These are phyloP conservation scores for Myxozyma kluyveri DNA, from an alignment of 805 yeast genomes.

Conservation along the genomic window DNA sequence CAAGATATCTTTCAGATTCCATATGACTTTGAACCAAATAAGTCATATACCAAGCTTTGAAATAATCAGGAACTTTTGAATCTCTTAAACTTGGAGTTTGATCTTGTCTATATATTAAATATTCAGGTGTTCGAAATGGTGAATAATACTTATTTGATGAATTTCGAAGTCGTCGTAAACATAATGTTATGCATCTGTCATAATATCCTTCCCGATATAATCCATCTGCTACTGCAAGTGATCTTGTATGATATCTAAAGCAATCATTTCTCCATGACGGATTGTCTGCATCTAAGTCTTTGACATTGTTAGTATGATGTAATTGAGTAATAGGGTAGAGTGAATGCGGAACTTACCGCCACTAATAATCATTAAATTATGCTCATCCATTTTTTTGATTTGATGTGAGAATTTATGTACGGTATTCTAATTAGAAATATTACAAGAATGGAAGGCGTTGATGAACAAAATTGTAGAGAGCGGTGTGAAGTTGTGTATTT, in stretches of 20 bases:
- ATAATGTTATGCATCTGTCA: constrained; percentile 9
- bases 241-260: constrained; percentile 5
- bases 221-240: constrained; percentile 3
- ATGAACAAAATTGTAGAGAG: no score
- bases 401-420: no score
- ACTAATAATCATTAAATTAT: background rate
- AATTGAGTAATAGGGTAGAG: background rate
- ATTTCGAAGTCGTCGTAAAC: constrained; percentile 11
- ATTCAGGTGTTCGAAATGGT: constrained; percentile 13
- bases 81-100: constrained; percentile 6
- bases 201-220: constrained; percentile 1
- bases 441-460: no score
- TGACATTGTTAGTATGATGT: background rate
- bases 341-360: background rate
- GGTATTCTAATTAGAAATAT: no score
- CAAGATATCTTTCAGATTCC: background rate
- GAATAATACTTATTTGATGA: constrained; percentile 2
- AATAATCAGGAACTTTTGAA: constrained; percentile 17
- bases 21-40: constrained; percentile 8
- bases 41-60: constrained; percentile 14
- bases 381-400: background rate
- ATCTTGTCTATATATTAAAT: background rate
- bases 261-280: background rate
- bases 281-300: background rate
- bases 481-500: no score